phyloP scores from a whole-genome alignment of 768 basidiomycete species.

The Serendipita sp. region DNA sequence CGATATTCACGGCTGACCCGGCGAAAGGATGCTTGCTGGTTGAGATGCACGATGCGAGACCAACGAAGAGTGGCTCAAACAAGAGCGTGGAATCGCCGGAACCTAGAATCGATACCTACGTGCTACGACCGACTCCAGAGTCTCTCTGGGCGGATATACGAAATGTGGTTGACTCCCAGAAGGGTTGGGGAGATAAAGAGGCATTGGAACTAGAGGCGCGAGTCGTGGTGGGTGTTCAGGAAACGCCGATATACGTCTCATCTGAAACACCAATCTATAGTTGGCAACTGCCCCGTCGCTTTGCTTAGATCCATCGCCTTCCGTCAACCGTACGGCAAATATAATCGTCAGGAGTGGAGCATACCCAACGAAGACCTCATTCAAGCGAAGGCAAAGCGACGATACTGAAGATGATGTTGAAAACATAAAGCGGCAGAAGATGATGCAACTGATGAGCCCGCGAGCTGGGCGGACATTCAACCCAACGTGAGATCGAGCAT shows the following conservation, averaged over 20 bases:
- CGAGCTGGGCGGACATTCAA: slow-evolving; percentile 25
- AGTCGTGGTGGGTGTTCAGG: slow-evolving; percentile 38
- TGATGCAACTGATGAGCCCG: slow-evolving; percentile 69
- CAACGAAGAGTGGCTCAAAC: slow-evolving; percentile 28
- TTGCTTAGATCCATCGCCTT: slow-evolving; percentile 67
- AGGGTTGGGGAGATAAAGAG: slow-evolving; percentile 53
- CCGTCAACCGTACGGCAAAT: slow-evolving; percentile 61
- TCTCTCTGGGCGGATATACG: slow-evolving; percentile 70
- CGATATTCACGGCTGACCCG: background rate
- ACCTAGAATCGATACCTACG: slow-evolving; percentile 43
- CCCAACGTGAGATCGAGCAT: slow-evolving; percentile 17
- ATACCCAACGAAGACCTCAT: slow-evolving; percentile 51
- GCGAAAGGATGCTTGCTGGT: slow-evolving; percentile 66
- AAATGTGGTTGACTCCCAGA: slow-evolving; percentile 38
- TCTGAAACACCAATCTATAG: slow-evolving; percentile 23
- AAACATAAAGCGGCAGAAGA: slow-evolving; percentile 53
- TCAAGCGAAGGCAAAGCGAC: slow-evolving; percentile 66
- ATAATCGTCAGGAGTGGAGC: slow-evolving; percentile 56
- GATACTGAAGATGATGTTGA: slow-evolving; percentile 65
- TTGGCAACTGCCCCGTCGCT: slow-evolving; percentile 59
- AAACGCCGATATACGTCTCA: background rate
- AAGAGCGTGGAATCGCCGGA: slow-evolving; percentile 22
- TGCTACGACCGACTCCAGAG: slow-evolving; percentile 64
- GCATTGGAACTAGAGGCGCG: slow-evolving; percentile 60
- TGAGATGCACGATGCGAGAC: slow-evolving; percentile 64